Base-by-base conservation (phyloP, 345 rosid genomes). In the Lepidium aucheri region DNA sequence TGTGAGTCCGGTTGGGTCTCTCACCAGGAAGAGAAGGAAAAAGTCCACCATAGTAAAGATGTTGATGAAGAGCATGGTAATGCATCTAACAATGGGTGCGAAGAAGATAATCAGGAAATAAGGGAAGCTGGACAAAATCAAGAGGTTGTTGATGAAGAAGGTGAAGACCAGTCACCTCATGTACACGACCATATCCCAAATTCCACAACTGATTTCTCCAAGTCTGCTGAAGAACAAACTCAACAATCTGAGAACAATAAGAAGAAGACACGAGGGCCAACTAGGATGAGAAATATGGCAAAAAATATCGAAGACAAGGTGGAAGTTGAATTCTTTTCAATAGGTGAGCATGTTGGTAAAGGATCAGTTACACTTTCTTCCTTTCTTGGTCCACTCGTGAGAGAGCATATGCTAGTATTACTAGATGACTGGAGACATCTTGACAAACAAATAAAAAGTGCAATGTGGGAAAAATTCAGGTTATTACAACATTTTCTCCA, bases 261-360 rank as follows among this genome's bases (percentile, higher is more conserved):
- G 2, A 39, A 14, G 16, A 56, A 38, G 16, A 12, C 30, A 36
- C 11, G 45, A 38, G 44, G 61, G 3, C 61, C 61, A 18, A 56
- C 45, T 2, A 36, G 13, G 11, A 56, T 56, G 61, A 7, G 32
- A 0, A 36, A 56, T 10, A 45, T 56, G 5, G 30, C 33, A 10
- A 56, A 38, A 18, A 9, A 56, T 18, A 6, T 17, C 3, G 61
- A 56, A 10, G 61, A 56, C 17, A 56, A 56, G 61, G 61, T 56
- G 1, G 45, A 56, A 7, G 61, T 56, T 3, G 61, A 56, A 11
- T 56, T 56, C 3, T 36, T 10, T 18, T 32, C 32, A 11, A 0
- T 56, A 38, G 44, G 61, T 11, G 45, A 56, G 45, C 45, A 56
- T 38, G 61, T 56, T 18, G 61, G 44, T 20, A n/a, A n/a, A n/a